Evolutionary conservation across 495 filamentous ascomycete genomes (phyloP).

Genomic region (Aspergillus hancockii): DNA sequence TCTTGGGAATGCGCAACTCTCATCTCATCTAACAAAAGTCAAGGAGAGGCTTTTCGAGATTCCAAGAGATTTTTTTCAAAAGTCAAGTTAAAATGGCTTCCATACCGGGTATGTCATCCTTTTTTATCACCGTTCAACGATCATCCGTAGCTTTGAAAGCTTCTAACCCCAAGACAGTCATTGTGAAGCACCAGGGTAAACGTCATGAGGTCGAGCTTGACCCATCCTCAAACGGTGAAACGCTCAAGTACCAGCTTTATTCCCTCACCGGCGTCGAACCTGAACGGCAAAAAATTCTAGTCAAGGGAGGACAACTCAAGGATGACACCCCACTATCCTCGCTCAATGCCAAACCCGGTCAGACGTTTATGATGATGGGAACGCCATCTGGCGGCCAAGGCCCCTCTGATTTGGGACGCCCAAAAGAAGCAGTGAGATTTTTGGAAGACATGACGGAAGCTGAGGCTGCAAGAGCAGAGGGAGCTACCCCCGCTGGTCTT

Average conservation of each 20-base stretch:
- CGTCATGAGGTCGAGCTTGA: constrained; percentile 93
- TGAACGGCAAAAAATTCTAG: constrained; percentile 90
- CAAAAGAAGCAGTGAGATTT: constrained; percentile 83
- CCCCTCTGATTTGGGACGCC: constrained; percentile 59
- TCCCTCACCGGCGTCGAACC: constrained; percentile 95
- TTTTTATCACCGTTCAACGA: not conserved
- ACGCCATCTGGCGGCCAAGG: constrained; percentile 69
- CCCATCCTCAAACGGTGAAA: constrained; percentile 78
- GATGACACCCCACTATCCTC: constrained; percentile 87
- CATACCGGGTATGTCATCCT: constrained; percentile 58
- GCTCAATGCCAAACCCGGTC: constrained; percentile 80
- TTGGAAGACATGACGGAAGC: constrained; percentile 98
- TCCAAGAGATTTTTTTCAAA: not conserved
- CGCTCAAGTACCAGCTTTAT: constrained; percentile 92
- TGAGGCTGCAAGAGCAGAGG: constrained; percentile 77
- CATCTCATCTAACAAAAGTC: constrained; percentile 5
- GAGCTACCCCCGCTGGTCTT: constrained; percentile 84
- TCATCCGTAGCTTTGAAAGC: not conserved
- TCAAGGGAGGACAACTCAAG: constrained; percentile 93
- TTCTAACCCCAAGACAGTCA: constrained; percentile 59
- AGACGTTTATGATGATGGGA: constrained; percentile 96
- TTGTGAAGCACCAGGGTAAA: constrained; percentile 93
- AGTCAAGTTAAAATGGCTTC: constrained; percentile 51
- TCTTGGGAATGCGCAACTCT: constrained; percentile 34
- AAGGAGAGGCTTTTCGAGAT: not conserved